Evolutionary conservation across 768 basidiomycete genomes (phyloP).

Genomic region (Kwoniella shandongensis): DNA sequence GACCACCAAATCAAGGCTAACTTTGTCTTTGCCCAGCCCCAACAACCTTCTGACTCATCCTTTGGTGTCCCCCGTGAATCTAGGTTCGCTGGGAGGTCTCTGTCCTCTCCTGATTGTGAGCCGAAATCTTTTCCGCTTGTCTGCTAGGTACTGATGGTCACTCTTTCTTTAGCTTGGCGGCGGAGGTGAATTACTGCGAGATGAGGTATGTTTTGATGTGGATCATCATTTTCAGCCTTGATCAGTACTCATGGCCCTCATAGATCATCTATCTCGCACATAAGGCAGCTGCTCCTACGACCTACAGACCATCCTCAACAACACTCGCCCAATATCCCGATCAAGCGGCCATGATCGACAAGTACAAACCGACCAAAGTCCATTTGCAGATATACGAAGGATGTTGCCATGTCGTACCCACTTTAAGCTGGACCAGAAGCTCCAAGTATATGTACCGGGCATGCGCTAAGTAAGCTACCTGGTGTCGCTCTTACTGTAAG

Average conservation of each 20-base stretch:
- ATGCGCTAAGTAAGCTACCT: conserved; percentile 41
- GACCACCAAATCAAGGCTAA: not conserved
- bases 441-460: conserved; percentile 48
- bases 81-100: conserved; percentile 49
- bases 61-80: conserved; percentile 47
- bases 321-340: conserved; percentile 42
- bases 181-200: conserved; percentile 44
- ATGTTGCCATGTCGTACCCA: conserved; percentile 47
- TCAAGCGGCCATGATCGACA: conserved; percentile 36
- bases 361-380: conserved; percentile 49
- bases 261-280: conserved; percentile 47
- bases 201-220: conserved; percentile 27
- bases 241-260: not conserved
- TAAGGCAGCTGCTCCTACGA: conserved; percentile 46
- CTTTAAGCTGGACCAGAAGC: conserved; percentile 41
- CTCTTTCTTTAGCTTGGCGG: conserved; percentile 27
- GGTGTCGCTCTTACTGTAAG: not conserved
- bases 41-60: conserved; percentile 51
- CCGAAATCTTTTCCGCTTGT: not conserved
- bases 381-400: conserved; percentile 52
- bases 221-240: too few species aligned
- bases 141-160: conserved; percentile 1
- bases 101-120: conserved; percentile 50
- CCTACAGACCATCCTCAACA: conserved; percentile 33
- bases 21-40: conserved; percentile 20